Evolutionary conservation across 352 stramenopile species (phyloP).

Genomic region (Pythium myriotylum): DNA sequence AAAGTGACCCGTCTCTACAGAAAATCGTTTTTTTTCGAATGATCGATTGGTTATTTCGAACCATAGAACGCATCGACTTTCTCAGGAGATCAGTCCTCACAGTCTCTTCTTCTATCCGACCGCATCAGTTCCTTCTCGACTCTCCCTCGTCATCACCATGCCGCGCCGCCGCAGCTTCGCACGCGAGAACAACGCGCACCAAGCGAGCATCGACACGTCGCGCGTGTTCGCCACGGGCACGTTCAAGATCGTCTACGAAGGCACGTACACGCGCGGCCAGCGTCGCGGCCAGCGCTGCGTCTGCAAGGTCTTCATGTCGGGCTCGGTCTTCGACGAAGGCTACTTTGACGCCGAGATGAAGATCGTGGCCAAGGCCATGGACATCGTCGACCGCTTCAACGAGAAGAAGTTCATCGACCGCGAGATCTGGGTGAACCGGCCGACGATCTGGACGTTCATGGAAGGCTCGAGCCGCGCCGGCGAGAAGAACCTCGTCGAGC

Average conservation of each 20-base stretch:
- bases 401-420: constrained; percentile 20
- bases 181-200: constrained; percentile 6
- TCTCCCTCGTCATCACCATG: too few species aligned
- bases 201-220: constrained; percentile 1
- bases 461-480: constrained; percentile 14
- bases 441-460: constrained; percentile 33
- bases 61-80: too few species aligned
- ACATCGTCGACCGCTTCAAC: constrained; percentile 35
- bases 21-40: too few species aligned
- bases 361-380: constrained; percentile 25
- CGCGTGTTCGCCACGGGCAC: constrained; percentile 32
- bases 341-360: constrained; percentile 34
- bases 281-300: constrained; percentile 32
- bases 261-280: constrained; percentile 29
- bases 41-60: too few species aligned
- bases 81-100: too few species aligned
- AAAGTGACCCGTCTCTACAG: too few species aligned
- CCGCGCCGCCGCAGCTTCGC: neutral
- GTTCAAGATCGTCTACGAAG: constrained; percentile 33
- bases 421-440: constrained; percentile 30
- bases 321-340: constrained; percentile 28
- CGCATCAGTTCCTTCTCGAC: too few species aligned
- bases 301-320: constrained; percentile 42
- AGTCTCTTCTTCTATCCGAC: too few species aligned
- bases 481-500: constrained; percentile 33